Conservation (phyloP, 768 basidiomycete genomes). For the Hydnum rufescens region DNA sequence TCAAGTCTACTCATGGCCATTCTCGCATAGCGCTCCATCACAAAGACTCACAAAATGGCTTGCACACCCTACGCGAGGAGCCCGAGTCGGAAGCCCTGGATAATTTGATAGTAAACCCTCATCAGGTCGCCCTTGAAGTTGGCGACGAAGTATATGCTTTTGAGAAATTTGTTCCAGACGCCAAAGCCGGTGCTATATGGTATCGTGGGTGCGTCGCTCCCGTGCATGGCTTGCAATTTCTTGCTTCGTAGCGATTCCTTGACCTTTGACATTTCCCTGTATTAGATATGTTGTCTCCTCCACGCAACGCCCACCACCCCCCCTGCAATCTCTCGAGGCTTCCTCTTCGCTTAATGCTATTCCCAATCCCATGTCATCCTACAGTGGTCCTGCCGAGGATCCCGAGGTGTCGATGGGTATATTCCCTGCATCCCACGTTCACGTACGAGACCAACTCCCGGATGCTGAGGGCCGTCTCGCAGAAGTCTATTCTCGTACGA, state of each 20-base stretch:
- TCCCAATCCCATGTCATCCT: not conserved
- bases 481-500: constrained; percentile 38
- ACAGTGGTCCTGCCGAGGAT: constrained; percentile 11
- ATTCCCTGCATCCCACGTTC: constrained; percentile 78
- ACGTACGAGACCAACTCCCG: constrained; percentile 65
- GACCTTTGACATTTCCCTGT: not conserved
- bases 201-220: constrained; percentile 65
- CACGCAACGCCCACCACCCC: constrained; percentile 39
- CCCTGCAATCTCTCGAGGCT: constrained; percentile 43
- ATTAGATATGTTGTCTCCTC: constrained; percentile 72
- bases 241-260: constrained; percentile 3
- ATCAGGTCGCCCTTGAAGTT: constrained; percentile 57
- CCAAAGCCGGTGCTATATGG: constrained; percentile 62
- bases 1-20: constrained; percentile 2
- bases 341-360: constrained; percentile 24
- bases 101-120: constrained; percentile 15
- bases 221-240: constrained; percentile 6
- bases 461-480: constrained; percentile 76
- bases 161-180: constrained; percentile 60
- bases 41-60: constrained; percentile 40
- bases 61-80: constrained; percentile 19
- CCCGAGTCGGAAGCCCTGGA: constrained; percentile 6
- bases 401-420: constrained; percentile 70
- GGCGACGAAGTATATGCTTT: constrained; percentile 97
- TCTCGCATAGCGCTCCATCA: constrained; percentile 26